These are phyloP conservation scores for Phialocephala sp. DNA, from an alignment of 2,329 filamentous ascomycete species.

Conservation along the genomic window DNA sequence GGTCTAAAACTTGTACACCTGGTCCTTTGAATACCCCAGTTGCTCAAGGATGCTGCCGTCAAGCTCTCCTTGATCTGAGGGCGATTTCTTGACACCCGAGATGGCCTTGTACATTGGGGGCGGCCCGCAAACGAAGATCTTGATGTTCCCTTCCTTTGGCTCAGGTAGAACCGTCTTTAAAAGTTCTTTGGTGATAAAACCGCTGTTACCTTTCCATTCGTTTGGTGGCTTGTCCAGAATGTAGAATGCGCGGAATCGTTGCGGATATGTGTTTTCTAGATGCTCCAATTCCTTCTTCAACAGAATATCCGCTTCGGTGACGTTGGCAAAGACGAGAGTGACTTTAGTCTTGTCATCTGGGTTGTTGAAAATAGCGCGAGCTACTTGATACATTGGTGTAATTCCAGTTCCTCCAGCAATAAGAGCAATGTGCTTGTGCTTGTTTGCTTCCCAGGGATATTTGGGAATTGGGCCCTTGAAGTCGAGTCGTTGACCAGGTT, in stretches of 20 bases:
- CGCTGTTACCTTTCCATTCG: constrained; percentile 77
- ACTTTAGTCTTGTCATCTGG: constrained; percentile 97
- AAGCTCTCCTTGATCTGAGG: constrained; percentile 93
- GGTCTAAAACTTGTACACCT: constrained; percentile 91
- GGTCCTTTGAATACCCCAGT: constrained; percentile 82
- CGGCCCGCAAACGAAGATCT: constrained; percentile 95
- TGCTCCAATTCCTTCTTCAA: constrained; percentile 83
- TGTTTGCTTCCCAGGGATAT: constrained; percentile 88
- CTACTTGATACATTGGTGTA: constrained; percentile 96
- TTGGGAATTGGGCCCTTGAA: constrained; percentile 97
- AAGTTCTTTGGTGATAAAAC: constrained; percentile 87
- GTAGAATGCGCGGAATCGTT: constrained; percentile 95
- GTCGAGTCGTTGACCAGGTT: constrained; percentile 79
- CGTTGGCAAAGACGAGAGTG: constrained; percentile 91
- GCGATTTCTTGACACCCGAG: constrained; percentile 87
- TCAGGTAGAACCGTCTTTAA: constrained; percentile 94
- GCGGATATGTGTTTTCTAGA: constrained; percentile 93
- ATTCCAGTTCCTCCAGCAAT: constrained; percentile 97
- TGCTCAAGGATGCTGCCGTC: constrained; percentile 76
- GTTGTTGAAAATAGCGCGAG: constrained; percentile 92
- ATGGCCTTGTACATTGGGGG: constrained; percentile 93
- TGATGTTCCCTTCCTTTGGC: constrained; percentile 89
- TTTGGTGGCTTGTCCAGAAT: constrained; percentile 84
- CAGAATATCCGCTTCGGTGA: constrained; percentile 88
- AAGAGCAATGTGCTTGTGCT: constrained; percentile 86